Conservation (phyloP, 257 asterid genomes). For the Jacaranda copaia region DNA sequence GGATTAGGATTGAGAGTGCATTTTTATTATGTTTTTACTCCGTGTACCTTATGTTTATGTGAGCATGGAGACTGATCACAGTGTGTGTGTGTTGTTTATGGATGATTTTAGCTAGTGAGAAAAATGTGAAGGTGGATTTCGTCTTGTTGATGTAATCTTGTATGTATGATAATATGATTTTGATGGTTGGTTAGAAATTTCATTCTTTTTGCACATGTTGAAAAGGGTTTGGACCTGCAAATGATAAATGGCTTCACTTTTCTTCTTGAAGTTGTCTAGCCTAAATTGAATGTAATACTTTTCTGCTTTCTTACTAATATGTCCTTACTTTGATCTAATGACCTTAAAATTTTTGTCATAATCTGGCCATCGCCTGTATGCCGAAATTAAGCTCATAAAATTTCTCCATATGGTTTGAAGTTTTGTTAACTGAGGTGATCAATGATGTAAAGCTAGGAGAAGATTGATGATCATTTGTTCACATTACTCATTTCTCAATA, state of each 20-base stretch:
- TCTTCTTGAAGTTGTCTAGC: background rate
- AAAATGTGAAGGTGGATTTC: background rate
- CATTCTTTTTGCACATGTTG: background rate
- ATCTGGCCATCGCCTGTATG: background rate
- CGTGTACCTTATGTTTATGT: background rate
- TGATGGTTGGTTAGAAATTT: background rate
- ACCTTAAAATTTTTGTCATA: no score
- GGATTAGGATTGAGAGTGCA: background rate
- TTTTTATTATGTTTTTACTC: background rate
- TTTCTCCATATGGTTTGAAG: background rate
- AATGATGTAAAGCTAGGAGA: constrained; percentile 23
- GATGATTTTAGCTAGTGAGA: background rate
- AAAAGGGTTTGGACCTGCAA: background rate
- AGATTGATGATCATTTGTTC: background rate
- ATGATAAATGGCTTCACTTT: background rate
- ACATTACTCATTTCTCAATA: background rate
- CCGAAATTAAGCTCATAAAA: background rate
- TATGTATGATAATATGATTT: no score
- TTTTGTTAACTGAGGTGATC: background rate
- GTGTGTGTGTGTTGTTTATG: background rate
- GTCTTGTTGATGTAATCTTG: background rate
- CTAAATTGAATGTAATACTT: background rate
- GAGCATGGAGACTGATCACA: background rate
- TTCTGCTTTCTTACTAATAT: background rate
- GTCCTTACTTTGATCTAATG: background rate